Evolutionary conservation across 306 rosid species (phyloP).

Genomic region (Gastrolobium villosum): DNA sequence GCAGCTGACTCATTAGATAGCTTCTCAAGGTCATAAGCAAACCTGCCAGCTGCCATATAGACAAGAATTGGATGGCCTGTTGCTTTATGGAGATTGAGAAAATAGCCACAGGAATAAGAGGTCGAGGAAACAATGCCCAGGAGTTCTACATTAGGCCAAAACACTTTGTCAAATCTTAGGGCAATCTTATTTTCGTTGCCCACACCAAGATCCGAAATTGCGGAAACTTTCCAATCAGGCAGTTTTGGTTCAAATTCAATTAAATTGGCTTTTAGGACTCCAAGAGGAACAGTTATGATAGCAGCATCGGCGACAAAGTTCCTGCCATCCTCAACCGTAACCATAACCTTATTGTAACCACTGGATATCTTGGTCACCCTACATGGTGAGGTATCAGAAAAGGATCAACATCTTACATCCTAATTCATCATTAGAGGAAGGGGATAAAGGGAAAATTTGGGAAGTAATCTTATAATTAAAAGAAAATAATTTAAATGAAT

Average conservation of each 20-base stretch:
- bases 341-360: slow-evolving; percentile 72
- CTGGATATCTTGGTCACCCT: slow-evolving; percentile 64
- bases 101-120: slow-evolving; percentile 79
- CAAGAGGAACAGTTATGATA: slow-evolving; percentile 71
- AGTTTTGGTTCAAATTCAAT: slow-evolving; percentile 75
- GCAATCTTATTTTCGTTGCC: slow-evolving; percentile 87
- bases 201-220: slow-evolving; percentile 81
- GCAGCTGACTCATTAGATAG: slow-evolving; percentile 60
- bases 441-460: not conserved
- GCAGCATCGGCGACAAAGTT: slow-evolving; percentile 64
- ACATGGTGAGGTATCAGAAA: slow-evolving; percentile 34
- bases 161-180: slow-evolving; percentile 63
- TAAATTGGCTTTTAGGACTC: slow-evolving; percentile 75
- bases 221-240: slow-evolving; percentile 77
- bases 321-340: slow-evolving; percentile 69
- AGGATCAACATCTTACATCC: slow-evolving; percentile 37
- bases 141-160: slow-evolving; percentile 85
- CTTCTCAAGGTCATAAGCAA: slow-evolving; percentile 75
- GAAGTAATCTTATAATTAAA: not conserved
- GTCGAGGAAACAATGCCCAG: slow-evolving; percentile 73
- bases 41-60: slow-evolving; percentile 86
- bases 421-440: not conserved
- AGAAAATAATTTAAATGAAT: not conserved
- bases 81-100: slow-evolving; percentile 86
- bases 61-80: slow-evolving; percentile 81